Base-by-base conservation (phyloP, 176 grass and related monocot species). In the Avena eriantha region DNA sequence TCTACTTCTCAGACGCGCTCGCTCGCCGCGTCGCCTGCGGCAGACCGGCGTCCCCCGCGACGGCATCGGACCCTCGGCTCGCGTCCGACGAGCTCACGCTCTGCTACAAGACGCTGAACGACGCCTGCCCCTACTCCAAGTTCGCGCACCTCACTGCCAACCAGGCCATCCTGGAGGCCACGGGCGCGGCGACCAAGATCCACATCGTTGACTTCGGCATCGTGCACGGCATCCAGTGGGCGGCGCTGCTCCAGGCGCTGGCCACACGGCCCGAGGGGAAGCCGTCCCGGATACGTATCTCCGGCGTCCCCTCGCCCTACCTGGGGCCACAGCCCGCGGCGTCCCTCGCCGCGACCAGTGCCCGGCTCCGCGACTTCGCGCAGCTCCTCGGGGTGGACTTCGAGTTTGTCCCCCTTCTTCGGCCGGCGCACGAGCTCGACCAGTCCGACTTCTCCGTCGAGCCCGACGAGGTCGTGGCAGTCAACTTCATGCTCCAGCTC, bases 401-500 rank as follows among this genome's bases (percentile, higher is more conserved):
- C 55, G 94, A 99, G 89, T 99, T 99, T 29, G 80, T 90, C 13
- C 94, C 97, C 17, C 79, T 99, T 86, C 83, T 96, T 17, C 95
- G 87, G 22, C 92, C 97, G 1, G 82, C 96, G 72, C 48, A 96
- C 80, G 83, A 91, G 77, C 86, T 99, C 56, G 81, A 87, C 64
- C 66, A 22, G 34, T 90, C 94, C 12, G 90, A 93, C 39, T 96
- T 99, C 90, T 87, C 23, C 17, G 80, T 99, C 19, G 94, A 96
- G n/a, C 70, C 72, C 0, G 97, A 92, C 45, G 97, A 99, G 74
- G 81, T 87, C 4, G 82, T 99, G 69, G 89, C 97, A 1, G 87
- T 99, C 76, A 99, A 99, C 86, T 99, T 99, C 92, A 99, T 99
- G 97, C 90, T 99, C 46, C 92, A 94, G 76, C 78, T 99, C 17